These are phyloP conservation scores for Acanthamoeba sp. DNA, from an alignment of 208 protist genomes.

Conservation along the genomic window DNA sequence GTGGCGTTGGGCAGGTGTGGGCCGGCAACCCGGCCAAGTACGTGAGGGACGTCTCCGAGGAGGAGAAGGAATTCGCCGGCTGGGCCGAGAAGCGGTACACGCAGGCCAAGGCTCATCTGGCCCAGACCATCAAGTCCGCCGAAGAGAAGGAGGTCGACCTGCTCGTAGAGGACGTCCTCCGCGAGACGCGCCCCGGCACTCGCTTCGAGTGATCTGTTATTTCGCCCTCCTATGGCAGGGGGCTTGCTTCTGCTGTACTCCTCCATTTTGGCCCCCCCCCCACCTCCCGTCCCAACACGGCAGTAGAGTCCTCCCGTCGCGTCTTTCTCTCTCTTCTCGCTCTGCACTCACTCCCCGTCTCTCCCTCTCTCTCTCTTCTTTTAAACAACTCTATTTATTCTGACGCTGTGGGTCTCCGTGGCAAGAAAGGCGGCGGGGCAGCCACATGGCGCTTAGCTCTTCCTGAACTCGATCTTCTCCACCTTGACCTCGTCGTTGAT, in stretches of 20 bases:
- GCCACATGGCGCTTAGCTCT: not conserved
- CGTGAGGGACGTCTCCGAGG: conserved; percentile 50
- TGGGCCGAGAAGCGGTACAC: not conserved
- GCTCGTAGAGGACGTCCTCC: not conserved
- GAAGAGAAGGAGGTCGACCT: not conserved
- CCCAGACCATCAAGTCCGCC: not conserved
- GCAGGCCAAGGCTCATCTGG: not conserved
- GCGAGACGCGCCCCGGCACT: not conserved
- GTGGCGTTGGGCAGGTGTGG: conserved; percentile 36
- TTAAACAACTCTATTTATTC: not conserved
- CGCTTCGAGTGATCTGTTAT: not conserved
- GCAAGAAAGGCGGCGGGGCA: too few relatives aligned
- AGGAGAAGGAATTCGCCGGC: conserved; percentile 40
- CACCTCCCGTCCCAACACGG: not conserved
- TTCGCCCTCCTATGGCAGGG: not conserved
- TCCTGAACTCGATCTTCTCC: conserved; percentile 66
- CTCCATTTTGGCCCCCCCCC: not conserved
- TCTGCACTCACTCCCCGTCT: too few relatives aligned
- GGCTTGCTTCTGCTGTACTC: not conserved
- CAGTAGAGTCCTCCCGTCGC: not conserved
- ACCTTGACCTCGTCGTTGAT: conserved; percentile 83
- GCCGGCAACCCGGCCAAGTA: conserved; percentile 65
- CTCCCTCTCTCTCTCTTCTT: too few relatives aligned
- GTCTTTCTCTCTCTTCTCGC: not conserved
- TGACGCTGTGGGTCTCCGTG: not conserved